Conservation (phyloP, 2,329 filamentous ascomycete species). For the Sporothrix curviconia region DNA sequence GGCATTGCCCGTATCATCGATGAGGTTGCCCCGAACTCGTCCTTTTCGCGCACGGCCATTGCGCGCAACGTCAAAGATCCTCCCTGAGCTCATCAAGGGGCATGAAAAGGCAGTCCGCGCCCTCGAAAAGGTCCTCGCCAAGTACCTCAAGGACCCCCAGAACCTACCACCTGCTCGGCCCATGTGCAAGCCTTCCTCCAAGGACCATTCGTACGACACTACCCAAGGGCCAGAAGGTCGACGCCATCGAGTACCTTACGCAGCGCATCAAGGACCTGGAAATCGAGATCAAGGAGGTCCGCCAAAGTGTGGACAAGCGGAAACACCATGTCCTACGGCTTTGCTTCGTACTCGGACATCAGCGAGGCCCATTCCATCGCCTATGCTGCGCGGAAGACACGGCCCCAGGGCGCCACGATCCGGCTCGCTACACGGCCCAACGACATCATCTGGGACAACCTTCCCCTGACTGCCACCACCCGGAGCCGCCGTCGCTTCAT, state of each 20-base stretch:
- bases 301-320: constrained; percentile 74
- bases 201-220: constrained; percentile 60
- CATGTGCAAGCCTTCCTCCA: constrained; percentile 71
- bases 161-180: constrained; percentile 72
- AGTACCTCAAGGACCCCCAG: constrained; percentile 82
- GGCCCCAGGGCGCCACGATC: constrained; percentile 70
- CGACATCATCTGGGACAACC: constrained; percentile 94
- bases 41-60: constrained; percentile 72
- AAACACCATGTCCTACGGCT: constrained; percentile 87
- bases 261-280: constrained; percentile 78
- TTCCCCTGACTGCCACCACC: constrained; percentile 62
- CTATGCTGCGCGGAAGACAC: constrained; percentile 72
- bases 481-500: constrained; percentile 67
- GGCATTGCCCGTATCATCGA: constrained; percentile 82
- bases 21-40: constrained; percentile 67
- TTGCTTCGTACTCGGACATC: constrained; percentile 87
- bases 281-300: constrained; percentile 73
- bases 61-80: constrained; percentile 86
- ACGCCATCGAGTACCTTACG: constrained; percentile 90
- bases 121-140: constrained; percentile 77
- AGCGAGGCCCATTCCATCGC: constrained; percentile 83
- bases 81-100: constrained; percentile 77
- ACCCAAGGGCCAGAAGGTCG: constrained; percentile 67
- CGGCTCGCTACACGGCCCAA: constrained; percentile 76
- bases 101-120: constrained; percentile 75